phyloP scores from a whole-genome alignment of 805 yeast genomes.

The Helenozyma rhizophorensis region DNA sequence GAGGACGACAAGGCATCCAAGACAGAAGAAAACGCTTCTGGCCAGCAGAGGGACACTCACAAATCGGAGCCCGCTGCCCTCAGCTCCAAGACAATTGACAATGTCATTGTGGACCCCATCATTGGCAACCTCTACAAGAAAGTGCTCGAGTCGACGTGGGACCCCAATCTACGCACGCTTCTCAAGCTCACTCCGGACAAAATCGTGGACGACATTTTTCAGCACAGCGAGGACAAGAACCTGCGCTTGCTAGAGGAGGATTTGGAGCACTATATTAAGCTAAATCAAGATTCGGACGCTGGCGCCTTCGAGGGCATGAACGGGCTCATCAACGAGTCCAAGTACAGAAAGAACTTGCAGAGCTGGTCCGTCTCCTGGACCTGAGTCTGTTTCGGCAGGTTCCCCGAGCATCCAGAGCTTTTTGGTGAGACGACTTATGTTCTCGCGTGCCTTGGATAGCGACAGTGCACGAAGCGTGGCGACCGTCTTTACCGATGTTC shows the following conservation, averaged over 20 bases:
- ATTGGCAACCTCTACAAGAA: conserved; percentile 47
- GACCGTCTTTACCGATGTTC: too few species aligned
- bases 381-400: conserved; percentile 3
- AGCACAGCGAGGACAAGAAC: conserved; percentile 24
- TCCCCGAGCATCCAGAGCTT: conserved; percentile 8
- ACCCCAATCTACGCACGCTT: conserved; percentile 40
- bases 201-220: conserved; percentile 69
- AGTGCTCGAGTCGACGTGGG: conserved; percentile 61
- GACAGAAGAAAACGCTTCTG: conserved; percentile 1
- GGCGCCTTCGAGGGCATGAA: conserved; percentile 23
- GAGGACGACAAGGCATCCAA: conserved; percentile 1
- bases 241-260: conserved; percentile 13
- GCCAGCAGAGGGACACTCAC: conserved; percentile 2
- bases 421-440: conserved; percentile 6
- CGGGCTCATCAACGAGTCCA: conserved; percentile 41
- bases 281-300: conserved; percentile 19
- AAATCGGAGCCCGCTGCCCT: conserved; percentile 1
- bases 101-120: conserved; percentile 43
- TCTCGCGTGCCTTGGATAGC: conserved; percentile 8
- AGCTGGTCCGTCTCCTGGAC: conserved; percentile 29
- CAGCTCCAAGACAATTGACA: conserved; percentile 11
- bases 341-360: conserved; percentile 32
- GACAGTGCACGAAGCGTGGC: conserved; percentile 9
- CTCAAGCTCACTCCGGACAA: conserved; percentile 62
- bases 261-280: conserved; percentile 16